Evolutionary conservation across 179 eudicot species (phyloP).

Genomic region (Pouteria campechiana): DNA sequence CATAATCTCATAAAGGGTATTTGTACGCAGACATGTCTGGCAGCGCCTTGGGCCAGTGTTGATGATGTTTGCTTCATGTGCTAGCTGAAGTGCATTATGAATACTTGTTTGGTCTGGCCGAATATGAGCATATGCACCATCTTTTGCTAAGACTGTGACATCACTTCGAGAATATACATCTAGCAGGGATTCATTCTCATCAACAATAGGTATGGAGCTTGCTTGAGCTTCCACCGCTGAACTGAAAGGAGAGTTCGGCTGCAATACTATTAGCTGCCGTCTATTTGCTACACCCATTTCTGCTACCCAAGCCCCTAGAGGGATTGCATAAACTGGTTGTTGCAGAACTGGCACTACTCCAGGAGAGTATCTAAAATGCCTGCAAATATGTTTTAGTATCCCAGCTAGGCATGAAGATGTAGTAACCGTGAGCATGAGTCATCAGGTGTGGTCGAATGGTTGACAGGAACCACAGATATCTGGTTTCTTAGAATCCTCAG

Average conservation of each 20-base stretch:
- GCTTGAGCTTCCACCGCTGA: conserved; percentile 30
- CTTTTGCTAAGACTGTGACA: conserved; percentile 25
- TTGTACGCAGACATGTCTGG: conserved; percentile 28
- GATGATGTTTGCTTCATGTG: conserved; percentile 11
- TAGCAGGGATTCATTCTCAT: conserved; percentile 21
- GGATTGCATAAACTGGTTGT: conserved; percentile 25
- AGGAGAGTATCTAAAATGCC: conserved; percentile 18
- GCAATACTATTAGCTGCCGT: conserved; percentile 15
- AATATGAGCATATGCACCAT: conserved; percentile 17
- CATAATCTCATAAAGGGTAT: conserved; percentile 31
- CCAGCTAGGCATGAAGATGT: conserved; percentile 41
- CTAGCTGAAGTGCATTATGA: conserved; percentile 25
- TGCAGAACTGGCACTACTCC: conserved; percentile 31
- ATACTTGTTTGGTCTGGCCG: conserved; percentile 25
- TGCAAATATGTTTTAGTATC: conserved; percentile 33
- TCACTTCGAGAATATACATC: conserved; percentile 35
- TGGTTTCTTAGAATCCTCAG: conserved; percentile 24
- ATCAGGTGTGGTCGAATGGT: conserved; percentile 12
- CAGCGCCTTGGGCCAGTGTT: conserved; percentile 8
- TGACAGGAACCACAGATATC: conserved; percentile 38
- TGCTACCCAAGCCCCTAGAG: conserved; percentile 28
- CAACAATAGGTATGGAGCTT: conserved; percentile 37
- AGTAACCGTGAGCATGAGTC: conserved; percentile 28
- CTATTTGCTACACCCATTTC: conserved; percentile 12
- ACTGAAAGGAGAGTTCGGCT: conserved; percentile 17